Evolutionary conservation across 345 rosid species (phyloP), one percentile per base, ranked within the genome.

Genomic region (Citrus glauca): DNA sequence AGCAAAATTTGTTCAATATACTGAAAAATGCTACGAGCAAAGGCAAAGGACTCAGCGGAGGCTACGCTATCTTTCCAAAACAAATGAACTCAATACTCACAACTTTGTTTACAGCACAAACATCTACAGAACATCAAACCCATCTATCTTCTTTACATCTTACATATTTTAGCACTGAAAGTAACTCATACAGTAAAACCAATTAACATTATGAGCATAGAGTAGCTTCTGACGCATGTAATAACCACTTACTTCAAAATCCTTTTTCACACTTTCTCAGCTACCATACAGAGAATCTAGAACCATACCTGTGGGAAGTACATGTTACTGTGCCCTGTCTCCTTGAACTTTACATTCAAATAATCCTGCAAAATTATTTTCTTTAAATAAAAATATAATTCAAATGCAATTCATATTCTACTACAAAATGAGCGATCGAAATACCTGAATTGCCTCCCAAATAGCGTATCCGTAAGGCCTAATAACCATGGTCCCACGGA

Each of bases 381-480:
- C 19, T 2, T 30, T 4, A 69, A 13, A 63, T 27, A 38, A 72
- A 14, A 72, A 8, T 50, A 20, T 30, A 74, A 71, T 9, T 35
- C 70, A 70, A 70, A 16, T 14, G 33, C 32, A 24, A 7, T 9
- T 32, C 20, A 37, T 10, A 24, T 3, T 60, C 20, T 2, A 2
- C 8, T 28, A 60, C 14, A 24, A 69, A 72, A 68, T 6, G 14
- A 67, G 38, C n/a, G 9, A 48, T 17, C 11, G 70, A 67, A 68
- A 72, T 76, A 95, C 99, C 98, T 95, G 98, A 82, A 95, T 95
- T 27, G 97, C 94, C 88, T 95, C 98, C 98, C 97, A 92, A 55
- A 95, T 93, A 57, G 99, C 95, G 56, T 93, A 93, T 42, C 97
- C 99, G 55, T 95, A 93, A 1, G 99, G 98, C 7, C 97, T 90